phyloP scores from a whole-genome alignment of 1,139 yeast genomes.

The Candida gigantensis region DNA sequence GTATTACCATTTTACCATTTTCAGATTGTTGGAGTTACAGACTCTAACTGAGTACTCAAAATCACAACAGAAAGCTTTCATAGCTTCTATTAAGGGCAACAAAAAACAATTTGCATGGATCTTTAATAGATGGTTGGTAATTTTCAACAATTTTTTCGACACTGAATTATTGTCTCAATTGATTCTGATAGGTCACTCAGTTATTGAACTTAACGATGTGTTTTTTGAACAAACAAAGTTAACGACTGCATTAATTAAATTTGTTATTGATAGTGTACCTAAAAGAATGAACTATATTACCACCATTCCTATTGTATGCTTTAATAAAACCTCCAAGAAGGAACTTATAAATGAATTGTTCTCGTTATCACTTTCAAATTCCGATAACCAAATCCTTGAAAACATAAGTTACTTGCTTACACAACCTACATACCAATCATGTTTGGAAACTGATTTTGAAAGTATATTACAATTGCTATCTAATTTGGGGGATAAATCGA shows the following conservation, averaged over 20 bases:
- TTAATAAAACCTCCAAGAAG: slow-evolving; percentile 42
- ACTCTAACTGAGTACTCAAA: slow-evolving; percentile 20
- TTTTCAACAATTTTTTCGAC: slow-evolving; percentile 40
- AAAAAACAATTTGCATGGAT: slow-evolving; percentile 22
- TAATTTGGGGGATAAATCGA: slow-evolving; percentile 17
- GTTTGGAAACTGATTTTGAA: slow-evolving; percentile 45
- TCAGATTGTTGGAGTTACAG: slow-evolving; percentile 51
- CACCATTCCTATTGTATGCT: slow-evolving; percentile 52
- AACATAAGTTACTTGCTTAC: slow-evolving; percentile 37
- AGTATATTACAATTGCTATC: slow-evolving; percentile 23
- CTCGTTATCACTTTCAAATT: slow-evolving; percentile 12
- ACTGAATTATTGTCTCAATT: slow-evolving; percentile 13
- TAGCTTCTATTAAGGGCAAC: slow-evolving; percentile 21
- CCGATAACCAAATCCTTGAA: slow-evolving; percentile 13
- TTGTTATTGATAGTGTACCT: slow-evolving; percentile 12
- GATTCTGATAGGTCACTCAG: slow-evolving; percentile 5
- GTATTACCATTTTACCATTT: slow-evolving; percentile 39
- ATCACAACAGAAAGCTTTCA: slow-evolving; percentile 23
- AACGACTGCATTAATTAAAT: slow-evolving; percentile 27
- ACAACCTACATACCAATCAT: slow-evolving; percentile 54
- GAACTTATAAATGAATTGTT: slow-evolving; percentile 36
- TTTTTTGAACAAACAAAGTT: slow-evolving; percentile 49
- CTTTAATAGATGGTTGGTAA: slow-evolving; percentile 58
- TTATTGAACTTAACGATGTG: slow-evolving; percentile 9
- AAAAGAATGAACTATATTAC: slow-evolving; percentile 8